Evolutionary conservation across 495 filamentous ascomycete genomes (phyloP).

Genomic region (Trichoderma parareesei): DNA sequence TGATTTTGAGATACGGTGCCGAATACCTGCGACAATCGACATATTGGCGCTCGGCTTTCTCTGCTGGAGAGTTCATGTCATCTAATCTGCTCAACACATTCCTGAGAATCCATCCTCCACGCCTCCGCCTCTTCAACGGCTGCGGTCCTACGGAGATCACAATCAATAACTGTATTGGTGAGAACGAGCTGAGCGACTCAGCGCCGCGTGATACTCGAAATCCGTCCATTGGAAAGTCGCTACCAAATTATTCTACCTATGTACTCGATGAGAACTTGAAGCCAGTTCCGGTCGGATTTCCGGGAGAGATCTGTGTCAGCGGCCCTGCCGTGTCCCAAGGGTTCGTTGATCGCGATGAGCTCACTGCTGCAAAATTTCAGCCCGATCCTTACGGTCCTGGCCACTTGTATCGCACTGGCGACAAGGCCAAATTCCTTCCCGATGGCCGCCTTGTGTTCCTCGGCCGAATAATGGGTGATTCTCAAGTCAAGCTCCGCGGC

Average conservation of each 20-base stretch:
- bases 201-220: too few relatives aligned
- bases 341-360: conserved; percentile 18
- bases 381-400: conserved; percentile 18
- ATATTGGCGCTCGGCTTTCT: conserved; percentile 21
- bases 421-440: conserved; percentile 23
- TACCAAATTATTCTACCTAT: conserved; percentile 28
- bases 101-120: conserved; percentile 2
- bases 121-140: conserved; percentile 22
- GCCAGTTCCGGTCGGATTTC: conserved; percentile 24
- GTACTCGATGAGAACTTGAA: conserved; percentile 32
- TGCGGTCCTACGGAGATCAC: conserved; percentile 30
- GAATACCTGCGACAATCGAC: background rate
- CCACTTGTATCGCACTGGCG: conserved; percentile 34
- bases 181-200: conserved; percentile 11
- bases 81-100: conserved; percentile 16
- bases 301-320: conserved; percentile 24
- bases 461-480: conserved; percentile 34
- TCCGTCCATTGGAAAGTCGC: conserved; percentile 12
- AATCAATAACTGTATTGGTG: conserved; percentile 11
- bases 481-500: conserved; percentile 35
- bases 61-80: conserved; percentile 20
- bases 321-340: conserved; percentile 21
- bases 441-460: conserved; percentile 31
- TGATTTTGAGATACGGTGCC: conserved; percentile 17
- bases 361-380: conserved; percentile 20